Evolutionary conservation across 1,139 yeast genomes (phyloP), one percentile per base, ranked within the genome.

Genomic region (Hyphopichia pseudoburtonii): DNA sequence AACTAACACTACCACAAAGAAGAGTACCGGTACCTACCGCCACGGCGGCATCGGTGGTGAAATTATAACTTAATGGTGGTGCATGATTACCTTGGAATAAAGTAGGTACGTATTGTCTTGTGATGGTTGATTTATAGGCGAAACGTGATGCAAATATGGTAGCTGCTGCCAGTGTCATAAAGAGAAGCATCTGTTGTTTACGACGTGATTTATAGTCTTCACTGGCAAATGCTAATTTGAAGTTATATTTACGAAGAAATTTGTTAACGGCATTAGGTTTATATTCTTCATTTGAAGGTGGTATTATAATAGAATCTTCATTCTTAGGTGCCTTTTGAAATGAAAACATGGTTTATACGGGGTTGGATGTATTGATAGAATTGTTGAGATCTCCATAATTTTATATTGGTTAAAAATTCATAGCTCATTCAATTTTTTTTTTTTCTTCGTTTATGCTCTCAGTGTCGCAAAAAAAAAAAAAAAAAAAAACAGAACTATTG

Each of bases 11-110:
- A 0, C 82, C 74, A 7, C 96, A 86, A 21, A 89, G 64, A 33
- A 86, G 62, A 0, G 95, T 78, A 0, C 96, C 95, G 28, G 87
- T 82, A 0, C 86, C 80, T 4, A 90, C 89, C 0, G 97, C 97
- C 26, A 81, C 81, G 21, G 88, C 80, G 2, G 96, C 97, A 59
- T 90, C 97, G 35, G 80, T 76, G 42, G 87, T 80, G 57, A 85
- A 80, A 35, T 85, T 84, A 56, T 84, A 86, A 33, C 82, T 74
- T 3, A 66, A 50, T 2, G 96, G 96, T 1, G 95, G 95, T 33
- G 80, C 75, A 52, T 89, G 92, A 60, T 90, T 90, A 11, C 92
- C 89, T 51, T 87, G 89, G 59, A 87, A 90, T 50, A 82, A 70
- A 18, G 77, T 76, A 6, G 97, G 97, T 3, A 82, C 69, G 63